Evolutionary conservation across 768 basidiomycete genomes (phyloP).

Genomic region (Lactifluus rugatus): DNA sequence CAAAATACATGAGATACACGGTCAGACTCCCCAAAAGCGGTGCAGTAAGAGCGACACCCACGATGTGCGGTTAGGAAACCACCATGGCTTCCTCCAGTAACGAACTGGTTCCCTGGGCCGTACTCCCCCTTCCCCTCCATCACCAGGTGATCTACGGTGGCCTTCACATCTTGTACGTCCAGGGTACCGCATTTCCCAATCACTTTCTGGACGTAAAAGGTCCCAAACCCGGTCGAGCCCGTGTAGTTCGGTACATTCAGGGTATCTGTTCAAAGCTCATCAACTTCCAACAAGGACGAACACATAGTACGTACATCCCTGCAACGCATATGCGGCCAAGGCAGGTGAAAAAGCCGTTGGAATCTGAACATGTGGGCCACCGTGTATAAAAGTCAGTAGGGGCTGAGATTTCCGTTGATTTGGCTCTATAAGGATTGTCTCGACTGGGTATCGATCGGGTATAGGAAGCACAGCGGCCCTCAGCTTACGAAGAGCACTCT

Average conservation of each 20-base stretch:
- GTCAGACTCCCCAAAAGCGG: background rate
- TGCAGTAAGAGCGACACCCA: constrained; percentile 3
- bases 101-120: constrained; percentile 22
- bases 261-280: constrained; percentile 16
- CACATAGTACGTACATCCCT: constrained; percentile 21
- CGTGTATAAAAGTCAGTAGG: constrained; percentile 24
- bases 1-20: background rate
- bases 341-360: constrained; percentile 20
- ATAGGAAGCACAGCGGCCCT: constrained; percentile 8
- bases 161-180: constrained; percentile 27
- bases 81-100: constrained; percentile 28
- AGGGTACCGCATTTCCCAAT: constrained; percentile 26
- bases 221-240: constrained; percentile 28
- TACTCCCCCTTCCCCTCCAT: constrained; percentile 19
- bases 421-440: constrained; percentile 17
- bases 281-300: background rate
- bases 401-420: constrained; percentile 2
- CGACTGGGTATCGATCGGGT: constrained; percentile 15
- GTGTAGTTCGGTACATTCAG: constrained; percentile 28
- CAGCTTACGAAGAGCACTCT: constrained; percentile 10
- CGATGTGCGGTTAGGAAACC: constrained; percentile 24
- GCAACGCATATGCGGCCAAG: constrained; percentile 16
- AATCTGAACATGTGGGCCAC: constrained; percentile 25
- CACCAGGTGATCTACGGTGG: constrained; percentile 23
- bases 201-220: constrained; percentile 24